Percentiles rank a stretch among this genome's conserved stretches.
These are phyloP conservation scores for Xylariaceae sp. DNA, from an alignment of 2,329 filamentous ascomycete genomes.

Conservation along the genomic window DNA sequence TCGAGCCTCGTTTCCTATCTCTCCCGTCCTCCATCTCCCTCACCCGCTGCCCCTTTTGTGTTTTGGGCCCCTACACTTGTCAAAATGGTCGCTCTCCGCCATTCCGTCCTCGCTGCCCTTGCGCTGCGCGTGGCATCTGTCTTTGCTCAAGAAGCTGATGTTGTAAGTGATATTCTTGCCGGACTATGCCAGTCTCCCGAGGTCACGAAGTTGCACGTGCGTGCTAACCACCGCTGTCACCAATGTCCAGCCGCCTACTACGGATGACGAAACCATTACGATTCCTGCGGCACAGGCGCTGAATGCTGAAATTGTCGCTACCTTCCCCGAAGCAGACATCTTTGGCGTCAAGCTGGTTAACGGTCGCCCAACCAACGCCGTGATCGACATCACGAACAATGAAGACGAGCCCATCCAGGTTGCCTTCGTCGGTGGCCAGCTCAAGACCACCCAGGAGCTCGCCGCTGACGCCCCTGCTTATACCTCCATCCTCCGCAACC, in stretches of 20 bases:
- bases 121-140: conserved; percentile 33
- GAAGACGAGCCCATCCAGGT: conserved; percentile 73
- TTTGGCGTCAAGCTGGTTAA: conserved; percentile 97
- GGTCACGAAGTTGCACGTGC: neutral
- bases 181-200: neutral
- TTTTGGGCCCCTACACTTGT: conserved; percentile 5
- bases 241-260: conserved; percentile 22
- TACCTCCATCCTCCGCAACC: conserved; percentile 70
- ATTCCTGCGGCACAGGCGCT: conserved; percentile 41
- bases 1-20: conserved; percentile 15
- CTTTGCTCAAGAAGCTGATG: conserved; percentile 30
- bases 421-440: conserved; percentile 69
- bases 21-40: conserved; percentile 9
- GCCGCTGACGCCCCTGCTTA: conserved; percentile 45
- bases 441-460: conserved; percentile 55
- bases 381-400: conserved; percentile 79
- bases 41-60: conserved; percentile 8
- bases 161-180: conserved; percentile 24
- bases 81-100: conserved; percentile 35
- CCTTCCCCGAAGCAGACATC: conserved; percentile 69
- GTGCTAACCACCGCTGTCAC: conserved; percentile 2
- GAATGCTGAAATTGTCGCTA: conserved; percentile 61
- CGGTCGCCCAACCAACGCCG: conserved; percentile 75
- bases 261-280: conserved; percentile 24
- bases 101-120: conserved; percentile 34